Percentiles rank a stretch among this genome's conserved stretches.
Conservation (phyloP, 148 eudicot genomes). For the Rheum nobile region DNA sequence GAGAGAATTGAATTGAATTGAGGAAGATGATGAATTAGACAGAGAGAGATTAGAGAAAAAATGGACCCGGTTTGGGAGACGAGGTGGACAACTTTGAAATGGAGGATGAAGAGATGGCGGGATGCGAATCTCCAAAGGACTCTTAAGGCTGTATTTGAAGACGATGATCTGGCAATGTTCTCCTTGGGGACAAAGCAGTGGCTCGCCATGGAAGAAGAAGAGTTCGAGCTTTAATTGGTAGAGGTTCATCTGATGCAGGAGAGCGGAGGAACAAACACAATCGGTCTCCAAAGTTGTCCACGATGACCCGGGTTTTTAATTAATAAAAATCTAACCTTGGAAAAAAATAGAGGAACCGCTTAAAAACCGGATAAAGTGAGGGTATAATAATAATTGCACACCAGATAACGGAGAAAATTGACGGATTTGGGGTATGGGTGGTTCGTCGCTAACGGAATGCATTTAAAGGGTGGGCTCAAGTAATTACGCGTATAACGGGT, state of each 20-base stretch:
- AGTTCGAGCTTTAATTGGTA: constrained; percentile 21
- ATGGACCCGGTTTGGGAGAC: constrained; percentile 72
- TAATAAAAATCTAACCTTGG: no score
- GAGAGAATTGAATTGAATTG: not conserved
- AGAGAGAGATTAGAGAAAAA: constrained; percentile 2
- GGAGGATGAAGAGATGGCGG: constrained; percentile 35
- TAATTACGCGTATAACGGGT: no score
- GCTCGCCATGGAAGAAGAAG: constrained; percentile 11
- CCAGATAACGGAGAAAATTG: no score
- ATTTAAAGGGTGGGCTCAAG: no score
- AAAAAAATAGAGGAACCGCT: no score
- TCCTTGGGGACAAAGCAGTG: constrained; percentile 15
- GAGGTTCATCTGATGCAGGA: constrained; percentile 50
- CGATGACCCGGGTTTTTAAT: no score
- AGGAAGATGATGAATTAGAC: not conserved
- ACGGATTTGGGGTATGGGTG: no score
- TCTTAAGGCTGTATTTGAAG: constrained; percentile 62
- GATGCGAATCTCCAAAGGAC: constrained; percentile 13
- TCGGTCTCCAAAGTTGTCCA: constrained; percentile 32
- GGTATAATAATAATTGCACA: no score
- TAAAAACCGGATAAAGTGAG: no score
- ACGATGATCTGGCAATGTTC: constrained; percentile 11
- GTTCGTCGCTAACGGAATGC: no score
- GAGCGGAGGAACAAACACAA: constrained; percentile 46
- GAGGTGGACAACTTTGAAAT: constrained; percentile 47